Conservation (phyloP, 305 asterid genomes). For the Fraxinus dipetala region DNA sequence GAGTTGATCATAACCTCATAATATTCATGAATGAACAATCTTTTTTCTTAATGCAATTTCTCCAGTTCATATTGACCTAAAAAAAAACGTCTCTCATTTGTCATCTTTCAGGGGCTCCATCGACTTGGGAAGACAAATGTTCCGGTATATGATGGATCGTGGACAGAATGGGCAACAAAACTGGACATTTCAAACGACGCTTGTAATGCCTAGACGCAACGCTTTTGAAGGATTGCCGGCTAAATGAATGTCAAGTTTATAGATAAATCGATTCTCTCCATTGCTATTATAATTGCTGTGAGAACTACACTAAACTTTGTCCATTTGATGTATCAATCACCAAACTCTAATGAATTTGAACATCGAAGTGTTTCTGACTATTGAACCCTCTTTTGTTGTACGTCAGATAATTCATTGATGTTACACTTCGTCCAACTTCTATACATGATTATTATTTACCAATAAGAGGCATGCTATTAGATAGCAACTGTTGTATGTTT, state of each 20-base stretch:
- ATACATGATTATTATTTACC: background rate
- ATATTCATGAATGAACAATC: background rate
- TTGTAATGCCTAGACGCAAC: constrained; percentile 35
- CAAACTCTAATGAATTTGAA: background rate
- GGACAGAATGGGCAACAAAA: constrained; percentile 87
- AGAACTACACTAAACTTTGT: background rate
- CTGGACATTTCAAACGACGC: constrained; percentile 49
- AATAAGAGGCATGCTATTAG: background rate
- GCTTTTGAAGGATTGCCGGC: background rate
- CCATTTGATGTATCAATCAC: background rate
- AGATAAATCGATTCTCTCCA: background rate
- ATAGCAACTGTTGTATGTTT: background rate
- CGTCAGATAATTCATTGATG: background rate
- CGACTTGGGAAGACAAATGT: constrained; percentile 71
- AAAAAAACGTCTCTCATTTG: background rate
- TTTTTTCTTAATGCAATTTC: background rate
- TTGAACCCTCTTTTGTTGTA: background rate
- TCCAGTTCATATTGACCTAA: background rate
- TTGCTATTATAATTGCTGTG: background rate
- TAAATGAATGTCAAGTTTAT: background rate
- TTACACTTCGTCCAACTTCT: background rate
- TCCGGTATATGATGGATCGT: constrained; percentile 81
- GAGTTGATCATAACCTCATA: background rate
- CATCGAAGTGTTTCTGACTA: background rate
- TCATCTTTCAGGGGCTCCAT: constrained; percentile 64